A percentile compares a stretch with the other conserved stretches of the same genome.
Evolutionary conservation across 257 asterid genomes (phyloP).

Genomic region (Solanum sejunctum): DNA sequence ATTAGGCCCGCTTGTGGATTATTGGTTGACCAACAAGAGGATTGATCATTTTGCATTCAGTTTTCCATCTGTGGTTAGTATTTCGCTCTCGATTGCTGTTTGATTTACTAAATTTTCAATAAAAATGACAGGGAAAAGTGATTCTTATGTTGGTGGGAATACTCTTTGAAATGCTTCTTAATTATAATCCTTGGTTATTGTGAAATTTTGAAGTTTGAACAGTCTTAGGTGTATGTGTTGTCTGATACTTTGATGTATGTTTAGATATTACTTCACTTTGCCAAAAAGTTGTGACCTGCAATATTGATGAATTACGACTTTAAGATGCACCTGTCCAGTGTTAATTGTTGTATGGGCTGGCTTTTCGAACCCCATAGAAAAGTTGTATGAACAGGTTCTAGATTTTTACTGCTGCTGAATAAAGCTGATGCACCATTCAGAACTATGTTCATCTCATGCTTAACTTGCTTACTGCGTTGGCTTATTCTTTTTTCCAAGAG

Average conservation of each 20-base stretch:
- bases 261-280: neutral
- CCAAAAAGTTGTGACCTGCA: neutral
- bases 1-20: constrained; percentile 84
- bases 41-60: constrained; percentile 59
- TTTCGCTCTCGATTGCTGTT: neutral
- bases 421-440: neutral
- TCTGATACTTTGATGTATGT: neutral
- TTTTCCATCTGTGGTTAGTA: constrained; percentile 57
- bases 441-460: neutral
- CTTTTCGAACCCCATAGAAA: neutral
- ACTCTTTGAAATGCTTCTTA: neutral
- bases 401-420: neutral
- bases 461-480: neutral
- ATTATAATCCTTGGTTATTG: neutral
- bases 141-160: neutral
- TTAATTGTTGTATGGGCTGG: neutral
- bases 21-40: constrained; percentile 85
- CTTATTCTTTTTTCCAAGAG: neutral
- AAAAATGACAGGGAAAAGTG: neutral
- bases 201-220: neutral
- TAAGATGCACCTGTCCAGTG: neutral
- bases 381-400: neutral
- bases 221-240: neutral
- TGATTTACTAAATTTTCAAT: neutral
- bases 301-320: neutral